Evolutionary conservation across 2,329 filamentous ascomycete species (phyloP), one percentile per base, ranked within the genome.

Genomic region (Pestalotiopsis sp.): DNA sequence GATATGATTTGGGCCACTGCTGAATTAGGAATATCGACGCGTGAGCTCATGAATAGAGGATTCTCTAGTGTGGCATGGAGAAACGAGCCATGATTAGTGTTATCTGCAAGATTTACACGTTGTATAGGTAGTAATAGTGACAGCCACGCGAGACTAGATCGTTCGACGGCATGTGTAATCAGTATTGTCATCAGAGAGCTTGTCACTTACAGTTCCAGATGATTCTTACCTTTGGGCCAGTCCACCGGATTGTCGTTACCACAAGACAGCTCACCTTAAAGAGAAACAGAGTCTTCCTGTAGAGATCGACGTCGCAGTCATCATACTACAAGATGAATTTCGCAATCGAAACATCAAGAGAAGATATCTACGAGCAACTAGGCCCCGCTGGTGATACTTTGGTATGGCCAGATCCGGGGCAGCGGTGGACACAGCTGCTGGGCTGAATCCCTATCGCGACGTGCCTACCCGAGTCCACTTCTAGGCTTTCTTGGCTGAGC

Each of bases 401-500:
- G 45, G 9, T n/a, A 52, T 52, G 45, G 14, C 20, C 45, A 17
- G 27, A 62, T 62, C 59, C 31, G 59, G 59, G 59, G 59, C n/a
- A 62, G 59, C 59, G 59, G 14, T 14, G 12, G 59, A n/a, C n/a
- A 20, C 31, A 12, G 36, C 27, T 17, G 17, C 27, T 36, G 59
- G 27, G 36, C 27, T 20, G 59, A 62, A 62, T 38, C 59, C 17
- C 38, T 62, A 62, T 62, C 59, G 3, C 27, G 38, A 39, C 17
- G 59, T 17, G 59, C 31, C 27, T 39, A n/a, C 45, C 38, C 36
- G 38, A n/a, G 39, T 20, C 45, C 23, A 64, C 38, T 64, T 64
- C 61, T 31, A 64, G 61, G 25, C 61, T 36, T 27, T 41, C 61
- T 64, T 64, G 41, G 61, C 61, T 52, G 38, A 38, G 20, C 13